Conservation (phyloP, 176 grass and related monocot species). For the Luzula sylvatica region DNA sequence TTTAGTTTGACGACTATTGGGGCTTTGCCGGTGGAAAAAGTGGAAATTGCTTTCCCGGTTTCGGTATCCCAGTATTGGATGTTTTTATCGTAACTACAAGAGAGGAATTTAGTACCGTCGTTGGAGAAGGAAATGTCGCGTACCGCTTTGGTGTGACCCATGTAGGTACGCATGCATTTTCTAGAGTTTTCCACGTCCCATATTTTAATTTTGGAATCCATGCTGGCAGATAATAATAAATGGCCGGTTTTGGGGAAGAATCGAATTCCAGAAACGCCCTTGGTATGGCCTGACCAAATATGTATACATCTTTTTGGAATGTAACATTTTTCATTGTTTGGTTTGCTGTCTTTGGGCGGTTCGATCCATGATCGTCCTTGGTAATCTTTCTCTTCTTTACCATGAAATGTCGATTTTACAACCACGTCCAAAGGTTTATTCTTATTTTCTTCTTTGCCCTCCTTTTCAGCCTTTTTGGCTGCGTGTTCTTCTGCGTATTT, state of each 20-base stretch:
- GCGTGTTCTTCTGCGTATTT: conserved; percentile 89
- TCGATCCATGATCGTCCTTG: conserved; percentile 95
- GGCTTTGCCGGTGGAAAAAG: conserved; percentile 91
- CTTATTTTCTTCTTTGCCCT: conserved; percentile 54
- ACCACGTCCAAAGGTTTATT: conserved; percentile 47
- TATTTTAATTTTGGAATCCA: conserved; percentile 98
- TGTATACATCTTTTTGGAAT: conserved; percentile 97
- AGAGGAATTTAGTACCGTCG: conserved; percentile 89
- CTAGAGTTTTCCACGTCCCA: conserved; percentile 79
- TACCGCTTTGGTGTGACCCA: conserved; percentile 97
- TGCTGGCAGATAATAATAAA: conserved; percentile 75
- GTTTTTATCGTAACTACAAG: conserved; percentile 87
- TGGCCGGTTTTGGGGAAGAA: conserved; percentile 90
- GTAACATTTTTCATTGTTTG: conserved; percentile 66
- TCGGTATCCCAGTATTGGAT: conserved; percentile 99
- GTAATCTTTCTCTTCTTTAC: conserved; percentile 92
- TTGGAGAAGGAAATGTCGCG: conserved; percentile 93
- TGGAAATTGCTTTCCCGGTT: conserved; percentile 90
- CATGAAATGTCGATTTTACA: conserved; percentile 86
- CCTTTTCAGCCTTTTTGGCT: conserved; percentile 95
- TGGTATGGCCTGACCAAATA: conserved; percentile 93
- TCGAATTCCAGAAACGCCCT: conserved; percentile 81
- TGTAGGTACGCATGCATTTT: conserved; percentile 93
- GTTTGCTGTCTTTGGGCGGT: conserved; percentile 86
- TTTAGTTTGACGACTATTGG: conserved; percentile 96